A percentile compares a stretch with the other conserved stretches of the same genome.
Evolutionary conservation across 148 eudicot species (phyloP).

Genomic region (Nepenthes gracilis): DNA sequence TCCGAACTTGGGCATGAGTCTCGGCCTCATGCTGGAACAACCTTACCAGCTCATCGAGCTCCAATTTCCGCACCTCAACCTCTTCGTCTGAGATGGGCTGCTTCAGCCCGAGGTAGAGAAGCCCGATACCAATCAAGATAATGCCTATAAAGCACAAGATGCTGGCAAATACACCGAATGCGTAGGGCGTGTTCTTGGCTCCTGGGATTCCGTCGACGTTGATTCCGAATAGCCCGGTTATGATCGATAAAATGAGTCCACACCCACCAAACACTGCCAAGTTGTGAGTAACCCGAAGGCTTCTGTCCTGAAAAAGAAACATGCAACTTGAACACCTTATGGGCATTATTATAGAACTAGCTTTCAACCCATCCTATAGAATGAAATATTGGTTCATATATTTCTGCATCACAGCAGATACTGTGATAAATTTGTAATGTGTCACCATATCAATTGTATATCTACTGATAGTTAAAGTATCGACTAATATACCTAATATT

Average conservation of each 20-base stretch:
- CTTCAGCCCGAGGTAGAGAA: constrained; percentile 69
- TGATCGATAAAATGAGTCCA: constrained; percentile 72
- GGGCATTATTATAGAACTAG: not conserved
- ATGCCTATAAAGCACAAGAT: constrained; percentile 47
- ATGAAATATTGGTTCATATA: not conserved
- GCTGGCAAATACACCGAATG: constrained; percentile 64
- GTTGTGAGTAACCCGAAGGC: constrained; percentile 82
- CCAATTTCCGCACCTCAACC: constrained; percentile 75
- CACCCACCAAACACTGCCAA: constrained; percentile 84
- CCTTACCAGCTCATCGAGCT: constrained; percentile 75
- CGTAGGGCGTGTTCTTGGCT: constrained; percentile 59
- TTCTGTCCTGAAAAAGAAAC: constrained; percentile 45
- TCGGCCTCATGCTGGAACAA: constrained; percentile 96
- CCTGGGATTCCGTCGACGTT: constrained; percentile 96
- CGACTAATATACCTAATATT: no score
- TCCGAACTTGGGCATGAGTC: constrained; percentile 86
- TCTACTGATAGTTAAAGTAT: no score
- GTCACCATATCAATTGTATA: no score
- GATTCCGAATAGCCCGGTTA: constrained; percentile 85
- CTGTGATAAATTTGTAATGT: no score
- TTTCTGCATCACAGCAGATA: no score
- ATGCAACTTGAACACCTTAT: not conserved
- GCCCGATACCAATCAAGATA: constrained; percentile 49
- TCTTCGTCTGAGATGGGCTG: constrained; percentile 56
- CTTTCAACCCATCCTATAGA: not conserved